Percentiles rank a stretch among this genome's conserved stretches.
These are phyloP conservation scores for Plasmodium billcollinsi DNA, from an alignment of 169 alveolate genomes.

Conservation along the genomic window DNA sequence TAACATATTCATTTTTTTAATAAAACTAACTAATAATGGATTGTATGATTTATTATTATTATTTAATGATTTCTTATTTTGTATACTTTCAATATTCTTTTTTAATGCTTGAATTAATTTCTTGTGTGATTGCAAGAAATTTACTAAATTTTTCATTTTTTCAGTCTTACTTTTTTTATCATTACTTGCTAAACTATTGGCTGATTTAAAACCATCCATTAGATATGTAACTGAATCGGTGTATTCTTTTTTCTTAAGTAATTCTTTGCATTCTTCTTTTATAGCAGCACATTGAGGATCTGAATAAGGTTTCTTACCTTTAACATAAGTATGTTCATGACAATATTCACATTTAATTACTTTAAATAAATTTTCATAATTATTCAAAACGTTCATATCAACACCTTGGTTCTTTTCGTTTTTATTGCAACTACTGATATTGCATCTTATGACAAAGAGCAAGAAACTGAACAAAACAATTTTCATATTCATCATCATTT, in stretches of 20 bases:
- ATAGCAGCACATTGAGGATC: slow-evolving; percentile 12
- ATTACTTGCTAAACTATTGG: not conserved
- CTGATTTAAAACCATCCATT: slow-evolving; percentile 5
- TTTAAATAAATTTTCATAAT: slow-evolving; percentile 43
- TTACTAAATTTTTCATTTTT: slow-evolving; percentile 23
- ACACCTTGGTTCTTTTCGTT: not conserved
- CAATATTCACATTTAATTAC: slow-evolving; percentile 53
- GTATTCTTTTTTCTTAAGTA: slow-evolving; percentile 11
- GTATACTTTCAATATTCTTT: slow-evolving; percentile 11
- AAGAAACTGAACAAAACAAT: slow-evolving; percentile 9
- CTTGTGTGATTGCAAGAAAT: slow-evolving; percentile 20
- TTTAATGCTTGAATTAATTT: slow-evolving; percentile 10
- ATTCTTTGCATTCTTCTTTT: slow-evolving; percentile 25
- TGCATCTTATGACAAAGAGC: slow-evolving; percentile 1
- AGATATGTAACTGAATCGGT: not conserved
- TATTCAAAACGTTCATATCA: slow-evolving; percentile 17
- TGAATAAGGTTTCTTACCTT: not conserved
- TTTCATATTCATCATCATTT: not conserved
- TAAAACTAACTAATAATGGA: not conserved
- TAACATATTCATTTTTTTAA: not conserved
- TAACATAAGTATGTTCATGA: not conserved
- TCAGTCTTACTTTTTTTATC: slow-evolving; percentile 7
- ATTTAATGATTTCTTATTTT: not conserved
- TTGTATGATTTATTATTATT: not conserved
- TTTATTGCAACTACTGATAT: not conserved